These are phyloP conservation scores for Nemania sp. DNA, from an alignment of 2,329 filamentous ascomycete genomes.

Conservation along the genomic window DNA sequence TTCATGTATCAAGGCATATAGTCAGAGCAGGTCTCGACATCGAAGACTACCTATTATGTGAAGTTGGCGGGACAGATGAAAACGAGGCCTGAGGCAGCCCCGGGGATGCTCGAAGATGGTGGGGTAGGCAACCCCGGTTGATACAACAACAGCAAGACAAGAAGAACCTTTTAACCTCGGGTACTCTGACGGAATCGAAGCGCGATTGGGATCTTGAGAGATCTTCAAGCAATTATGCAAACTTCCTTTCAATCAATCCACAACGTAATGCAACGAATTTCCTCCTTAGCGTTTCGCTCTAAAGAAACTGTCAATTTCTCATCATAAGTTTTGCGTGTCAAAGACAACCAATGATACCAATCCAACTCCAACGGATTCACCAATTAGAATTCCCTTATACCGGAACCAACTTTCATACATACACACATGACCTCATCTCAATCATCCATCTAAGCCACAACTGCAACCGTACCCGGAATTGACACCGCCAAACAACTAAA, in stretches of 20 bases:
- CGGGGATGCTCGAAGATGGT: conserved; percentile 9
- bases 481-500: neutral
- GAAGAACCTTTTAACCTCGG: conserved; percentile 25
- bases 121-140: conserved; percentile 11
- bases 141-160: too few relatives aligned
- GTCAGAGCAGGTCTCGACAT: neutral
- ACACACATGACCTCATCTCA: neutral
- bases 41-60: neutral
- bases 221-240: too few relatives aligned
- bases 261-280: too few relatives aligned
- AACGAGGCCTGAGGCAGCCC: conserved; percentile 32
- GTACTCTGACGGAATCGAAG: neutral
- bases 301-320: too few relatives aligned
- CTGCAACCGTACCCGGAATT: neutral
- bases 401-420: too few relatives aligned
- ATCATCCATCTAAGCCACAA: neutral
- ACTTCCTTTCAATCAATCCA: too few relatives aligned
- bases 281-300: too few relatives aligned
- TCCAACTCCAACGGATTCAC: too few relatives aligned
- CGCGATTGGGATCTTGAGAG: too few relatives aligned
- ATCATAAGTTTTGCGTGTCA: too few relatives aligned
- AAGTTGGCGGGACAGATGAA: conserved; percentile 22
- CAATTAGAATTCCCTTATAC: too few relatives aligned
- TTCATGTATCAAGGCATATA: neutral
- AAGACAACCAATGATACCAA: too few relatives aligned